Percentiles rank a stretch among this genome's conserved stretches.
These are phyloP conservation scores for Datisca glomerata DNA, from an alignment of 306 rosid species.

Conservation along the genomic window DNA sequence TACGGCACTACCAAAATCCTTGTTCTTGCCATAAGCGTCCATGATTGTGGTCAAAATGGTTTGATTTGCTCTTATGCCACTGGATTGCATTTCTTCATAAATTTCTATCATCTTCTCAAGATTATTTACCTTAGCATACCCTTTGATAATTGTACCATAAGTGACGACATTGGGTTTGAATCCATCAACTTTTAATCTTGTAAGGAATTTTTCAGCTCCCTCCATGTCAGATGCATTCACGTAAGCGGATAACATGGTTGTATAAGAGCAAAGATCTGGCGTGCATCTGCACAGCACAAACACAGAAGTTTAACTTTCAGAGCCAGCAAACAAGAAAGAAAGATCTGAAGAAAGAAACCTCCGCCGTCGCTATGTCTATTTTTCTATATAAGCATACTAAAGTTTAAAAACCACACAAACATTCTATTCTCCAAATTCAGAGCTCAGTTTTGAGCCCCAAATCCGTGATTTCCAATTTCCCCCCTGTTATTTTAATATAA, in stretches of 20 bases:
- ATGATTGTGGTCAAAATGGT: conserved; percentile 67
- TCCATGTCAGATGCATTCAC: conserved; percentile 86
- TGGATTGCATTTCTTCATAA: conserved; percentile 61
- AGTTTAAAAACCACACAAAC: background rate
- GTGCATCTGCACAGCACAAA: conserved; percentile 39
- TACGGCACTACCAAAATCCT: conserved; percentile 64
- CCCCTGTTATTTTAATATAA: no score
- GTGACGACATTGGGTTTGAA: conserved; percentile 73
- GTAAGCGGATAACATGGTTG: conserved; percentile 85
- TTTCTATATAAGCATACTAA: background rate
- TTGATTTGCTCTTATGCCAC: conserved; percentile 52
- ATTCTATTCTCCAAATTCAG: no score
- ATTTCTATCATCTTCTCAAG: conserved; percentile 53
- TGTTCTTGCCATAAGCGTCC: conserved; percentile 83
- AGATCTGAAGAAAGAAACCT: no score
- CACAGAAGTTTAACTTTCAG: no score
- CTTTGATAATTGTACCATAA: conserved; percentile 71
- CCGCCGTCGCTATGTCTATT: no score
- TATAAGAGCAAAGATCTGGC: conserved; percentile 78
- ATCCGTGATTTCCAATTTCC: no score
- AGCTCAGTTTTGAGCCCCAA: no score
- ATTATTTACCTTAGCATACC: conserved; percentile 61
- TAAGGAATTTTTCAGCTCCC: conserved; percentile 78
- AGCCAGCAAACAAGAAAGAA: no score
- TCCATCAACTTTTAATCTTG: conserved; percentile 61